Conservation (phyloP, 371 early-diverging fungal species). For the Rhizopus stolonifer region DNA sequence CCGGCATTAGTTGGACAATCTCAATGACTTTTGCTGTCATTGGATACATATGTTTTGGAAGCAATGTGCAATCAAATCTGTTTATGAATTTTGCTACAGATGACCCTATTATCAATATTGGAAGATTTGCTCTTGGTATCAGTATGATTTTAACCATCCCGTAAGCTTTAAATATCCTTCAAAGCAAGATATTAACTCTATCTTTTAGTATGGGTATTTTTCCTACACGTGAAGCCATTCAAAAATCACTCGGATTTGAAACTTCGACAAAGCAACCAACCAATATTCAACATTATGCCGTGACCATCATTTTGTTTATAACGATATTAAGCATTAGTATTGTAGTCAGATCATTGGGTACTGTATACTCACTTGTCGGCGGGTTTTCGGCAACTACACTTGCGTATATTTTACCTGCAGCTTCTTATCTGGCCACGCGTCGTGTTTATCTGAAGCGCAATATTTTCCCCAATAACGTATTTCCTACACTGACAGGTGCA, state of each 20-base stretch:
- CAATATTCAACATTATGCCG: constrained; percentile 36
- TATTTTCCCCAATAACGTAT: constrained; percentile 8
- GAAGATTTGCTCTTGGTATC: constrained; percentile 53
- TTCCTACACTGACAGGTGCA: constrained; percentile 22
- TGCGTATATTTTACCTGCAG: constrained; percentile 57
- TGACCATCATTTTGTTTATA: constrained; percentile 43
- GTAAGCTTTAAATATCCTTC: constrained; percentile 21
- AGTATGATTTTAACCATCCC: constrained; percentile 60
- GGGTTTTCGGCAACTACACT: constrained; percentile 57
- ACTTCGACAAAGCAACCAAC: constrained; percentile 40
- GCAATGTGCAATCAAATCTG: constrained; percentile 52
- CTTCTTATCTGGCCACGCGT: constrained; percentile 46
- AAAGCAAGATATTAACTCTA: not conserved
- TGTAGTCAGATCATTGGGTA: constrained; percentile 47
- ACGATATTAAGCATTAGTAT: constrained; percentile 36
- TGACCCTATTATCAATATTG: constrained; percentile 54
- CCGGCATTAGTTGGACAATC: constrained; percentile 45
- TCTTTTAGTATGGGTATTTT: constrained; percentile 42
- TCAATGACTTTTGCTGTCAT: constrained; percentile 58
- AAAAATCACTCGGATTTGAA: constrained; percentile 56
- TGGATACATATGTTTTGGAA: constrained; percentile 58
- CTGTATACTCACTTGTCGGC: constrained; percentile 55
- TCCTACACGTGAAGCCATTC: constrained; percentile 55
- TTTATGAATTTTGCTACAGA: constrained; percentile 57
- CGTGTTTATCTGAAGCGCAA: not conserved